Percentiles rank a stretch among this genome's conserved stretches.
Conservation (phyloP, 2,329 filamentous ascomycete genomes). For the Exophiala alcalophila region DNA sequence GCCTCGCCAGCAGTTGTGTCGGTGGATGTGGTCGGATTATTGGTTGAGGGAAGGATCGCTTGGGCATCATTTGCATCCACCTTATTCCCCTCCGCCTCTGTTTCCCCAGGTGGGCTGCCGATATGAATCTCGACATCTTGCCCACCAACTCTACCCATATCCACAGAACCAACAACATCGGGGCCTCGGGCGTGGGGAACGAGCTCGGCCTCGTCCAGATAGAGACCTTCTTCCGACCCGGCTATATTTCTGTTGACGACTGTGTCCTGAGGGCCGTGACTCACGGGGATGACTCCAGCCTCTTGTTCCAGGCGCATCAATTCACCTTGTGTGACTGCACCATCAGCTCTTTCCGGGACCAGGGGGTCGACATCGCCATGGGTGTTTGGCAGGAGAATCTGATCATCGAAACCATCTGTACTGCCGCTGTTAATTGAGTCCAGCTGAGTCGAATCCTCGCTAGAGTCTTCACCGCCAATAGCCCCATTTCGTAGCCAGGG, state of each 20-base stretch:
- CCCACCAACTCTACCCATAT: slow-evolving; percentile 73
- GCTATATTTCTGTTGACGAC: slow-evolving; percentile 31
- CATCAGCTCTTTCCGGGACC: slow-evolving; percentile 39
- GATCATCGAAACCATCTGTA: slow-evolving; percentile 19
- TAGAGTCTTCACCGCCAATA: slow-evolving; percentile 32
- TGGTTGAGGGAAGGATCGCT: slow-evolving; percentile 18
- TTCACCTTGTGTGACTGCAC: slow-evolving; percentile 76
- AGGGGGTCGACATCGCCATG: slow-evolving; percentile 16
- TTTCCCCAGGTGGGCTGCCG: slow-evolving; percentile 21
- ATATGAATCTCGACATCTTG: slow-evolving; percentile 45
- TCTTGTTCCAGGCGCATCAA: slow-evolving; percentile 82
- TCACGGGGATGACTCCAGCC: slow-evolving; percentile 71
- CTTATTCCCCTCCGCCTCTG: slow-evolving; percentile 9
- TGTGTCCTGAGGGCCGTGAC: slow-evolving; percentile 41
- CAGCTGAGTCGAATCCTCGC: slow-evolving; percentile 19
- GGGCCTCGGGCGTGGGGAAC: slow-evolving; percentile 78
- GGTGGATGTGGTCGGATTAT: not conserved
- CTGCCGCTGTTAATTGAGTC: slow-evolving; percentile 17
- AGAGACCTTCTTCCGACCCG: slow-evolving; percentile 37
- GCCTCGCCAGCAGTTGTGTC: not conserved
- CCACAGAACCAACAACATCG: slow-evolving; percentile 76
- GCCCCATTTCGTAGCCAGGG: slow-evolving; percentile 68
- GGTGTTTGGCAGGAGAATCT: slow-evolving; percentile 14
- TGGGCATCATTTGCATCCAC: slow-evolving; percentile 26
- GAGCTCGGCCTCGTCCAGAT: slow-evolving; percentile 50